Base-by-base conservation (phyloP, 1,284 basidiomycete genomes). In the Naganishia cerealis region DNA sequence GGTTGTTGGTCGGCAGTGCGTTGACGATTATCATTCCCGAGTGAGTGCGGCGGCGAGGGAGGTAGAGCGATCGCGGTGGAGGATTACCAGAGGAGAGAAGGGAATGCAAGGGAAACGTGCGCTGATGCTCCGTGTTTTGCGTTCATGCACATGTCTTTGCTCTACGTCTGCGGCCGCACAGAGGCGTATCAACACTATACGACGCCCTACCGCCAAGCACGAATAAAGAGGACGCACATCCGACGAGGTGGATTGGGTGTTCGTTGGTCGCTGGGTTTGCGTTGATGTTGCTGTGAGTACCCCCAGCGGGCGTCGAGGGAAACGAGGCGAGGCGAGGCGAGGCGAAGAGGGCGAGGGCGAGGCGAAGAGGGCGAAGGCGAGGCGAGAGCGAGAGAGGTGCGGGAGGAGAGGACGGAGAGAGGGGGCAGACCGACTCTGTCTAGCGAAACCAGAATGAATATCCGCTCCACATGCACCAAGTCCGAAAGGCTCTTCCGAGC, bases 1-100 rank as follows among this genome's bases (percentile, higher is more conserved):
- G 93, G n/a, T 81, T 96, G 21, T 84, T 96, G 29, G 84, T 95
- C 29, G 93, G 93, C 16, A 90, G 92, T 7, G 92, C 92, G 0
- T 81, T 96, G 72, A 91, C 91, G 12, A 87, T 96, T 38, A 91
- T 96, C 75, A 89, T 96, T 67, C 93, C 93, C 24, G 93, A 96
- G 91, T 91, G 78, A 75, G 88, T 75, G 39, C 7, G 21, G 52
- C 15, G 43, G 13, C 6, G 7, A 36, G 4, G 42, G 42, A 5
- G 15, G 13, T 18, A 18, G 24, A 12, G 33, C 39, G 18, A 46
- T 42, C 7, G 55, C 42, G 12, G 16, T 12, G 39, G 6, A 15
- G 3, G 46, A 18, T 29, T 5, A 4, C 2, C 2, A 21, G 12
- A 21, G 6, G 46, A 48, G 18, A 40, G 39, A 40, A 8, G 36